Evolutionary conservation across 768 basidiomycete species (phyloP).

Genomic region (Russula abietina): DNA sequence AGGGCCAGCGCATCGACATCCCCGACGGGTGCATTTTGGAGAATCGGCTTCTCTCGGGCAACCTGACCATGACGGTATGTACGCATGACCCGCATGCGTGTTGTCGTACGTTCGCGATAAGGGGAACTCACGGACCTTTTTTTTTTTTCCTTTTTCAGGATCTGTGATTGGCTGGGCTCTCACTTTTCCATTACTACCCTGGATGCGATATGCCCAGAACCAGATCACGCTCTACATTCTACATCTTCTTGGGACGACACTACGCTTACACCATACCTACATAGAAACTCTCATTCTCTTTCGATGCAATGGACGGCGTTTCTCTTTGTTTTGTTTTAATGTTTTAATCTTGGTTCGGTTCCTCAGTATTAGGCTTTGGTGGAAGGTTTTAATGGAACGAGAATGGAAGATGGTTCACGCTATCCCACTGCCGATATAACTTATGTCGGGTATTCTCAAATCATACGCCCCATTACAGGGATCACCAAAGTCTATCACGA

Average conservation of each 20-base stretch:
- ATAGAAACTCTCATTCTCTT: not conserved
- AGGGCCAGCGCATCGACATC: constrained; percentile 67
- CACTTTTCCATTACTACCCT: not conserved
- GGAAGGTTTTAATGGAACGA: not conserved
- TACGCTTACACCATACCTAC: not conserved
- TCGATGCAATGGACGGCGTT: not conserved
- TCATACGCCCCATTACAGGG: no score
- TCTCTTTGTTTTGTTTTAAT: not conserved
- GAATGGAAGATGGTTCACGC: not conserved
- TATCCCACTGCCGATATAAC: not conserved
- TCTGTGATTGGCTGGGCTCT: constrained; percentile 1
- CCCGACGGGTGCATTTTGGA: constrained; percentile 70
- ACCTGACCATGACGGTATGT: constrained; percentile 69
- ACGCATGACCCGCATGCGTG: not conserved
- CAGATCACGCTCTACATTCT: not conserved
- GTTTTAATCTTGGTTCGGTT: not conserved
- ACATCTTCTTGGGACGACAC: not conserved
- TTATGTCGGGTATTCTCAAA: not conserved
- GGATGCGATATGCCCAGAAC: not conserved
- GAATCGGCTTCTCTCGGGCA: constrained; percentile 75
- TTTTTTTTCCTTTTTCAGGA: constrained; percentile 3
- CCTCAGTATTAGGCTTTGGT: not conserved
- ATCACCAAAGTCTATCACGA: no score
- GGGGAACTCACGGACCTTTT: not conserved
- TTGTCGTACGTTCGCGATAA: not conserved